Base-by-base conservation (phyloP, 2,329 filamentous ascomycete genomes). In the Fusarium miscanthi region DNA sequence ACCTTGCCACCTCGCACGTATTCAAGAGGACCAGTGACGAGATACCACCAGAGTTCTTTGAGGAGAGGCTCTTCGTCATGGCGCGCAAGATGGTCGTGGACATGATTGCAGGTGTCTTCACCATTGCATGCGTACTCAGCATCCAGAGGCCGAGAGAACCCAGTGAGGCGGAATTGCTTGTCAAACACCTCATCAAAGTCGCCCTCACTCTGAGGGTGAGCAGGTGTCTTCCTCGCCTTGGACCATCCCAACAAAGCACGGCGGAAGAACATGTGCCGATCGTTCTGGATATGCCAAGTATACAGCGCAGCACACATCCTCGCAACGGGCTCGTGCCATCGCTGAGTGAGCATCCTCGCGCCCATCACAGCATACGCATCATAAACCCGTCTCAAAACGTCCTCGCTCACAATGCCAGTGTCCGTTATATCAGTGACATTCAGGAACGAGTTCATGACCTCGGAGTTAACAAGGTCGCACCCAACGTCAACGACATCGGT, bases 281-380 rank as follows among this genome's bases (percentile, higher is more conserved):
- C 78, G 31, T 80, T 80, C 13, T 78, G 76, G 4, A 80, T 80
- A 48, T 80, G 78, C 78, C 78, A 80, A 17, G 77, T 77, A 41
- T 80, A 80, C 13, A 80, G 57, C 5, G 76, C 76, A 14, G 78
- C 74, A 41, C 77, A 78, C 78, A 80, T 80, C 43, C 76, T 74
- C 27, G 78, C 78, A 10, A 77, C 76, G 17, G 78, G 78, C 46
- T 80, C 78, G n/a, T 78, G 73, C 78, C 78, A 80, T 37, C 78
- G 68, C 54, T 79, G 64, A 5, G 78, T 80, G 35, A 80, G 63
- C 72, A 78, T 78, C 40, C 78, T 76, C 33, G 76, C 78, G 12
- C 78, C 73, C 46, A 61, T 60, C 7, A 48, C 71, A 23, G 74
- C 74, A 19, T 75, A 76, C 2, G 74, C 73, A 46, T 75, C 73